Base-by-base conservation (phyloP, 352 stramenopile species). In the Phytophthora boehmeriae region DNA sequence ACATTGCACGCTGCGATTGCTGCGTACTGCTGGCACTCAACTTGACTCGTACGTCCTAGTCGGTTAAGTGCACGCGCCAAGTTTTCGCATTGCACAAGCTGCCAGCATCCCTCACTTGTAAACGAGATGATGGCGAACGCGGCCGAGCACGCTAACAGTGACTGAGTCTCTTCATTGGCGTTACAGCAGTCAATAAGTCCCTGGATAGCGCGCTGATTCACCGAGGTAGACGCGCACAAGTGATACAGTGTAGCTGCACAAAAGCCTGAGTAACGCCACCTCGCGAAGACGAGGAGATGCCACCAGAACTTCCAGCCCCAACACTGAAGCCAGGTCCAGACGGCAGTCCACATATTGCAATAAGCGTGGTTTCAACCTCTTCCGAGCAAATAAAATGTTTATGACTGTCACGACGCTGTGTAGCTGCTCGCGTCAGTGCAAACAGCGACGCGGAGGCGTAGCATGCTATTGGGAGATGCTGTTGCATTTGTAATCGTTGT, bases 121-220 rank as follows among this genome's bases (percentile, higher is more conserved):
- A 92, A 92, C 22, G 83, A 92, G 8, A 89, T 82, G 50, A 92
- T 94, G 0, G 83, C 86, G 55, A 94, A 94, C 4, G 86, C 85
- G 1, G 83, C 81, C 0, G 86, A 76, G 47, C 86, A 94, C 2
- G 86, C 83, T 32, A 94, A 56, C 25, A 94, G 45, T 5, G 81
- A 87, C 30, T 86, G 71, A 10, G 72, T 75, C 58, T 92, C 83
- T 47, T 94, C 83, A 47, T 89, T 89, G 5, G 59, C 59, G 27
- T 90, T 92, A 71, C 86, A 92, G 23, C 78, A 83, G 6, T 80
- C 59, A 44, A 92, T 84, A 13, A 93, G 61, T 0, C 80, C 84
- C 28, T 89, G 76, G 9, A 91, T 78, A 20, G 88, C 66, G 10
- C 76, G 69, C 8, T 66, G 58, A 16, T 73, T 84, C 16, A 73